A percentile compares a stretch with the other conserved stretches of the same genome.
These are phyloP conservation scores for Dichotomopilus funicola DNA, from an alignment of 2,329 filamentous ascomycete genomes.

Conservation along the genomic window DNA sequence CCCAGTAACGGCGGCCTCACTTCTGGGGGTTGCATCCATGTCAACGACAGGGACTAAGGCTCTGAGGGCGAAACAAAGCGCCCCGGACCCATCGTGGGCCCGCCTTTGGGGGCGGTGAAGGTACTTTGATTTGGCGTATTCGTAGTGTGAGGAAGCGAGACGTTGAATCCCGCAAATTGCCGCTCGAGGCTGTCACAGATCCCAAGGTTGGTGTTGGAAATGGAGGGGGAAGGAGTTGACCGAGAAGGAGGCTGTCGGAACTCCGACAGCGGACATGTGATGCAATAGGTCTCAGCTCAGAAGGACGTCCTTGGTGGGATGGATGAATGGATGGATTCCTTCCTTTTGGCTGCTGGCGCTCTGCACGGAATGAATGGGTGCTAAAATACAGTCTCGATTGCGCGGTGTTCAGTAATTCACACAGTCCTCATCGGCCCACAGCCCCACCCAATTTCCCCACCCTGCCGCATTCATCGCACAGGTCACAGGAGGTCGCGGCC, in stretches of 20 bases:
- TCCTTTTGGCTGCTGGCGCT: not conserved
- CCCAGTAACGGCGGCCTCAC: constrained; percentile 2
- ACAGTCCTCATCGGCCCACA: too few species aligned
- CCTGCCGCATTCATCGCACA: too few species aligned
- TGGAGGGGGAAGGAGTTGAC: not conserved
- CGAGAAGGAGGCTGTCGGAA: not conserved
- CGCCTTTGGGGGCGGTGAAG: not conserved
- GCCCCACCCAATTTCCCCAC: too few species aligned
- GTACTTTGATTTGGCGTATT: not conserved
- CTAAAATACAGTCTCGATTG: too few species aligned
- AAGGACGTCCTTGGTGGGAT: too few species aligned
- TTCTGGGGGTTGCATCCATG: constrained; percentile 6
- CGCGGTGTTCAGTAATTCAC: too few species aligned
- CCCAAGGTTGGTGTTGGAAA: not conserved
- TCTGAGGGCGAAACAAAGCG: constrained; percentile 1
- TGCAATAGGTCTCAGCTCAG: not conserved
- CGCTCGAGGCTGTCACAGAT: not conserved
- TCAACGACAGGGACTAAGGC: constrained; percentile 6
- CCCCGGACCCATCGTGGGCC: constrained; percentile 14
- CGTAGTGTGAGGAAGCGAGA: not conserved
- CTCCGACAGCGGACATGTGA: not conserved
- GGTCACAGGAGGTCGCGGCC: too few species aligned
- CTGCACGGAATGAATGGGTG: too few species aligned
- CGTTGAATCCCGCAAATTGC: not conserved
- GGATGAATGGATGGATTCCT: not conserved